Evolutionary conservation across 352 stramenopile genomes (phyloP).

Genomic region (Pythium coloratum): DNA sequence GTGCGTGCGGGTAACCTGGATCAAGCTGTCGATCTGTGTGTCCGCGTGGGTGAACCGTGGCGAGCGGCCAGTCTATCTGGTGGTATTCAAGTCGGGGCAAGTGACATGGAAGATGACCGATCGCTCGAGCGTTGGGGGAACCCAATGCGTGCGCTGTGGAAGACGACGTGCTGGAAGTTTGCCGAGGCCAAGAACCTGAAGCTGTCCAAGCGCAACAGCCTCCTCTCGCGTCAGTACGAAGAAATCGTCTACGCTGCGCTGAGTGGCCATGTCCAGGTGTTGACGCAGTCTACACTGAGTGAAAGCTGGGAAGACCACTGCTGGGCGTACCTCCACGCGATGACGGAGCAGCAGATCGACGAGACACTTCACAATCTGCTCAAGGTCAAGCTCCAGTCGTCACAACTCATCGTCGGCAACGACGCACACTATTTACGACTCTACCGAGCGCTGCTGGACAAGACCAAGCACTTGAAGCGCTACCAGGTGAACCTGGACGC

Average conservation of each 20-base stretch:
- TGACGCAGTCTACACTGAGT: constrained; percentile 67
- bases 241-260: constrained; percentile 79
- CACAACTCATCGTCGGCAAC: constrained; percentile 70
- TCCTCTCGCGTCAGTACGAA: constrained; percentile 72
- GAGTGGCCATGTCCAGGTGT: constrained; percentile 66
- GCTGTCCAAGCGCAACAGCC: constrained; percentile 61
- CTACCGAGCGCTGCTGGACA: constrained; percentile 56
- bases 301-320: constrained; percentile 86
- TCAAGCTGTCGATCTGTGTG: constrained; percentile 74
- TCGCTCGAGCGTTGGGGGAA: constrained; percentile 78
- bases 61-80: constrained; percentile 76
- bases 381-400: constrained; percentile 75
- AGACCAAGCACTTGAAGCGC: constrained; percentile 74
- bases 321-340: constrained; percentile 74
- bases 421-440: constrained; percentile 59
- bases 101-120: constrained; percentile 53
- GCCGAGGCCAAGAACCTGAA: constrained; percentile 49
- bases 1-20: constrained; percentile 63
- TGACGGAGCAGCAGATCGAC: constrained; percentile 73
- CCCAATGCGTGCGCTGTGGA: constrained; percentile 80
- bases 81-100: constrained; percentile 55
- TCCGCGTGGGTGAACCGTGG: constrained; percentile 74
- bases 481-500: constrained; percentile 66
- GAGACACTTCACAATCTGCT: constrained; percentile 66
- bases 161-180: constrained; percentile 84